These are phyloP conservation scores for Amauroascus niger DNA, from an alignment of 2,329 filamentous ascomycete genomes.

Conservation along the genomic window DNA sequence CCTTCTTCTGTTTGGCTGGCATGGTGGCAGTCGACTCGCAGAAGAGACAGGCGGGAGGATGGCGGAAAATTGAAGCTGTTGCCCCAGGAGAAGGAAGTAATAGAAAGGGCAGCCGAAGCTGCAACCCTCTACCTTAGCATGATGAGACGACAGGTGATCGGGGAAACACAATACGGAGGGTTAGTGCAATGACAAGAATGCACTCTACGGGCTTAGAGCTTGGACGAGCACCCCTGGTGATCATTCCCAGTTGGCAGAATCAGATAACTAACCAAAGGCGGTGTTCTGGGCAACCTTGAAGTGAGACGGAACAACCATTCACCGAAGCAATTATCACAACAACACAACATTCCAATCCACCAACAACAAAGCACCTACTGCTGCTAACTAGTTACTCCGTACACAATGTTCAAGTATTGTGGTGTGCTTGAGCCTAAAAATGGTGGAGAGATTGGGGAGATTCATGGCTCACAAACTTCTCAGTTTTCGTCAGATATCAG, in stretches of 20 bases:
- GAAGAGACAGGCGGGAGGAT: constrained; percentile 20
- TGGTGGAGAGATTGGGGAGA: too few species aligned
- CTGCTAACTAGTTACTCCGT: too few species aligned
- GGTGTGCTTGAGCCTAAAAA: too few species aligned
- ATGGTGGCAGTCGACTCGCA: constrained; percentile 29
- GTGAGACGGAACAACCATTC: constrained; percentile 7
- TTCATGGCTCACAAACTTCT: too few species aligned
- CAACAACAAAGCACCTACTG: too few species aligned
- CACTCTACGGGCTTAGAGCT: background rate
- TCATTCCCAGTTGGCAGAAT: constrained; percentile 5
- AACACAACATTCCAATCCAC: too few species aligned
- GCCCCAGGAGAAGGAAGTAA: constrained; percentile 22
- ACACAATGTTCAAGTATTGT: too few species aligned
- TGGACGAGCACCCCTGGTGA: background rate
- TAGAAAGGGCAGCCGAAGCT: constrained; percentile 37
- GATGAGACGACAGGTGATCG: constrained; percentile 12
- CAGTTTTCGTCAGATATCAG: too few species aligned
- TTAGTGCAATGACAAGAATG: background rate
- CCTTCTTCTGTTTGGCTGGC: constrained; percentile 39
- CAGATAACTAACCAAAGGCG: constrained; percentile 10
- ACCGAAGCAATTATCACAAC: too few species aligned
- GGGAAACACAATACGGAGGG: background rate
- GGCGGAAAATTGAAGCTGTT: constrained; percentile 24
- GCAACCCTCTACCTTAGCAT: constrained; percentile 35
- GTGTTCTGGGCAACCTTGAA: background rate